Evolutionary conservation across 306 rosid genomes (phyloP).

Genomic region (Cicer cuneatum): DNA sequence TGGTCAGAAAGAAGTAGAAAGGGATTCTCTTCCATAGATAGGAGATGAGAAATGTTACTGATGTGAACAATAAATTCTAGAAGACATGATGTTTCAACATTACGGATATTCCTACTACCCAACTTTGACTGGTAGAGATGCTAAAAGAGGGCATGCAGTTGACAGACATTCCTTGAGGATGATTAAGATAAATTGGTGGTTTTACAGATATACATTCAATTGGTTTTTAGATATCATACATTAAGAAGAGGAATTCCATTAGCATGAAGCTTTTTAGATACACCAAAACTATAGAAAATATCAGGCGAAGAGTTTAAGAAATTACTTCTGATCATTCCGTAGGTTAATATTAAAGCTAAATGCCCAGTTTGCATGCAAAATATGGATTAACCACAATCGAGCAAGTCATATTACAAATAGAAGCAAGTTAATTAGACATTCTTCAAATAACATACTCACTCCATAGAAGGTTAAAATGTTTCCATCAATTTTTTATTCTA

Average conservation of each 20-base stretch:
- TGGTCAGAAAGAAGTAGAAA: neutral
- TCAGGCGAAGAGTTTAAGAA: neutral
- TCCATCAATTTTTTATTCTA: neutral
- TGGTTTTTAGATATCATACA: constrained; percentile 11
- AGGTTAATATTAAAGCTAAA: constrained; percentile 27
- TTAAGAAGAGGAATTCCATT: constrained; percentile 3
- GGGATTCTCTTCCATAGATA: constrained; percentile 18
- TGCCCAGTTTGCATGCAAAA: constrained; percentile 33
- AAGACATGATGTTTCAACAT: constrained; percentile 1
- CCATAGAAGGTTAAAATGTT: constrained; percentile 29
- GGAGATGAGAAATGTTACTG: constrained; percentile 1
- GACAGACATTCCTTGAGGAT: constrained; percentile 16
- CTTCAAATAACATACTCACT: constrained; percentile 14
- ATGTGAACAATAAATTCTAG: neutral
- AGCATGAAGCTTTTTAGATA: constrained; percentile 17
- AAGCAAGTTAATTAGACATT: constrained; percentile 9
- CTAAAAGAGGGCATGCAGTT: constrained; percentile 24
- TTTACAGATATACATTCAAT: neutral
- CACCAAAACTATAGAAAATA: constrained; percentile 36
- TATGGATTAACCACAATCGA: constrained; percentile 27
- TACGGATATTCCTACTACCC: neutral
- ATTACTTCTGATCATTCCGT: constrained; percentile 38
- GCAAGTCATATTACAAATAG: constrained; percentile 29
- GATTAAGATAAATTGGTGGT: neutral
- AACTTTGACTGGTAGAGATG: neutral